phyloP scores from a whole-genome alignment of 2,329 filamentous ascomycete species.

The Lasiodiplodia gonubiensis region DNA sequence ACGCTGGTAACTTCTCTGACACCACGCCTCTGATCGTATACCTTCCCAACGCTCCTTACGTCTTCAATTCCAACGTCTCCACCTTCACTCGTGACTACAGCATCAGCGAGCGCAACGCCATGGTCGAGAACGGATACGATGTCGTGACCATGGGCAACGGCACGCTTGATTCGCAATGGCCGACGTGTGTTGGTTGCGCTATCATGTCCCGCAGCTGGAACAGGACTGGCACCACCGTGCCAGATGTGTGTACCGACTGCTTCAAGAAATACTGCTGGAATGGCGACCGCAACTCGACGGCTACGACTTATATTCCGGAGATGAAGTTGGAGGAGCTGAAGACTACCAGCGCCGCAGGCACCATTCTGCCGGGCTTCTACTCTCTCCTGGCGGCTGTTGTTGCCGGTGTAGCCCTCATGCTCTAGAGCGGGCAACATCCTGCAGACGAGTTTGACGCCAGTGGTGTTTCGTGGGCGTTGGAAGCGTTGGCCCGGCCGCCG shows the following conservation, averaged over 20 bases:
- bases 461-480: background rate
- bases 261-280: slow-evolving; percentile 92
- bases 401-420: background rate
- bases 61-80: slow-evolving; percentile 75
- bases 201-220: slow-evolving; percentile 77
- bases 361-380: background rate
- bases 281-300: slow-evolving; percentile 63
- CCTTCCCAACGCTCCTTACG: slow-evolving; percentile 83
- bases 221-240: slow-evolving; percentile 71
- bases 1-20: slow-evolving; percentile 66
- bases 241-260: slow-evolving; percentile 74
- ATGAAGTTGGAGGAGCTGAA: slow-evolving; percentile 34
- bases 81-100: slow-evolving; percentile 75
- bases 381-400: background rate
- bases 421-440: background rate
- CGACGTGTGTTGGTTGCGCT: slow-evolving; percentile 85
- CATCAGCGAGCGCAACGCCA: slow-evolving; percentile 70
- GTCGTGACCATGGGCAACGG: slow-evolving; percentile 82
- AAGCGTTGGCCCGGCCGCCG: background rate
- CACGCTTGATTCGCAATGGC: slow-evolving; percentile 75
- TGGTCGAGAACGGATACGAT: slow-evolving; percentile 87
- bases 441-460: no score
- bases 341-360: slow-evolving; percentile 34
- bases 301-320: slow-evolving; percentile 39
- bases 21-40: slow-evolving; percentile 79